Evolutionary conservation across 495 filamentous ascomycete genomes (phyloP).

Genomic region (Penicillium coffeae): DNA sequence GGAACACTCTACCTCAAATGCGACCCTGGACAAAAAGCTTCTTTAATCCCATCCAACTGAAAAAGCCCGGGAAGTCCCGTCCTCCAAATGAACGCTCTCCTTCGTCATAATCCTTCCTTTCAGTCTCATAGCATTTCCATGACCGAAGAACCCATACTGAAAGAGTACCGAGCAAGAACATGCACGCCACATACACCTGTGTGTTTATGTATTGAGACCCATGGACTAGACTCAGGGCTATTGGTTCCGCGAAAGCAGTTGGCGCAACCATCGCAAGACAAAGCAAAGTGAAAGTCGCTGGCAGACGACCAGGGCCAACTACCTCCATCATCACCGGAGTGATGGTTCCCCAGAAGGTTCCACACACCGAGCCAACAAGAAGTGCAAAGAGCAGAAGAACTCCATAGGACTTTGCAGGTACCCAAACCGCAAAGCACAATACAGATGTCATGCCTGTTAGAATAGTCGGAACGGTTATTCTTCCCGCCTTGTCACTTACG

Average conservation of each 20-base stretch:
- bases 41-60: neutral
- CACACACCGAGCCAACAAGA: slow-evolving; percentile 59
- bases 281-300: slow-evolving; percentile 56
- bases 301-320: slow-evolving; percentile 59
- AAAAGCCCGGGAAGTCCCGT: neutral
- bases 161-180: slow-evolving; percentile 54
- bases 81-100: neutral
- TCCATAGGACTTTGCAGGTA: slow-evolving; percentile 55
- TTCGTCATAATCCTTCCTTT: slow-evolving; percentile 12
- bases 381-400: slow-evolving; percentile 64
- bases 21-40: neutral
- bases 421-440: slow-evolving; percentile 65
- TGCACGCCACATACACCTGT: slow-evolving; percentile 58
- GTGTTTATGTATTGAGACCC: slow-evolving; percentile 52
- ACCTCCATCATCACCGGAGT: slow-evolving; percentile 67
- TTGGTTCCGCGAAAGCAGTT: slow-evolving; percentile 63
- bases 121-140: slow-evolving; percentile 17
- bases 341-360: slow-evolving; percentile 66
- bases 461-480: slow-evolving; percentile 61
- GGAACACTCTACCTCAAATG: no score
- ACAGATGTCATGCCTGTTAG: slow-evolving; percentile 59
- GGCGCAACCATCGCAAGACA: slow-evolving; percentile 66
- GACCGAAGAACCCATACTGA: slow-evolving; percentile 49
- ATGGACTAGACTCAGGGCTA: slow-evolving; percentile 57
- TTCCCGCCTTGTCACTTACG: slow-evolving; percentile 60